Percentiles rank a stretch among this genome's conserved stretches.
These are phyloP conservation scores for Sarocladium strictum DNA, from an alignment of 2,329 filamentous ascomycete genomes.

Conservation along the genomic window DNA sequence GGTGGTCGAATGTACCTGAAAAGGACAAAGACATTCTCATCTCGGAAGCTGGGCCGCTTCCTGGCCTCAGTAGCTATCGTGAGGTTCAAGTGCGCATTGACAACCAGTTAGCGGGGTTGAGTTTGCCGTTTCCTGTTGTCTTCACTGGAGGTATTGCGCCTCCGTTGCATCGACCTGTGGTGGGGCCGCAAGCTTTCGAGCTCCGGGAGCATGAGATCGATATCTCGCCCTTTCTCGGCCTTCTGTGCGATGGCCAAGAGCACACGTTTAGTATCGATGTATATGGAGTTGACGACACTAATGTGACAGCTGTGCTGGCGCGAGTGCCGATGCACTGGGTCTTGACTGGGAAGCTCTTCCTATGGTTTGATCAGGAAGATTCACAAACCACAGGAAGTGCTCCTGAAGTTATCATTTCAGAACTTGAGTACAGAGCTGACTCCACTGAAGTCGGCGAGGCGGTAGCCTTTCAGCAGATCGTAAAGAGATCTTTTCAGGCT, in stretches of 20 bases:
- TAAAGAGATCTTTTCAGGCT: background rate
- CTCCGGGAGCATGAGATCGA: constrained; percentile 76
- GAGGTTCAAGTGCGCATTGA: constrained; percentile 76
- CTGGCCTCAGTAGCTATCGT: constrained; percentile 67
- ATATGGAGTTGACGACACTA: constrained; percentile 54
- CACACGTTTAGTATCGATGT: constrained; percentile 67
- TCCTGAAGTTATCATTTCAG: background rate
- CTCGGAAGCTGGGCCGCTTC: constrained; percentile 42
- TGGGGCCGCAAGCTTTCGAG: constrained; percentile 74
- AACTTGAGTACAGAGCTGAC: constrained; percentile 28
- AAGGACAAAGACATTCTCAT: constrained; percentile 55
- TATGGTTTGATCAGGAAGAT: constrained; percentile 58
- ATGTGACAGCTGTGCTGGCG: constrained; percentile 39
- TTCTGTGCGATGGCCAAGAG: constrained; percentile 57
- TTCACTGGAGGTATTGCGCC: constrained; percentile 78
- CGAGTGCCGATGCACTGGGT: constrained; percentile 51
- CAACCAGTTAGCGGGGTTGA: constrained; percentile 63
- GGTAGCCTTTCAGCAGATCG: background rate
- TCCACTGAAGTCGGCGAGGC: constrained; percentile 16
- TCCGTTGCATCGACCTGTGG: constrained; percentile 70
- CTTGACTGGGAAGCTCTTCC: constrained; percentile 71
- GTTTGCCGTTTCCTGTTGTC: constrained; percentile 77
- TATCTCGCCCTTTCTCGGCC: constrained; percentile 67
- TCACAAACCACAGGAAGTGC: background rate
- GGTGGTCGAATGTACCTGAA: constrained; percentile 73